Percentiles rank a stretch among this genome's conserved stretches.
Evolutionary conservation across 2,329 filamentous ascomycete species (phyloP).

Genomic region (Cladosporium sp.): DNA sequence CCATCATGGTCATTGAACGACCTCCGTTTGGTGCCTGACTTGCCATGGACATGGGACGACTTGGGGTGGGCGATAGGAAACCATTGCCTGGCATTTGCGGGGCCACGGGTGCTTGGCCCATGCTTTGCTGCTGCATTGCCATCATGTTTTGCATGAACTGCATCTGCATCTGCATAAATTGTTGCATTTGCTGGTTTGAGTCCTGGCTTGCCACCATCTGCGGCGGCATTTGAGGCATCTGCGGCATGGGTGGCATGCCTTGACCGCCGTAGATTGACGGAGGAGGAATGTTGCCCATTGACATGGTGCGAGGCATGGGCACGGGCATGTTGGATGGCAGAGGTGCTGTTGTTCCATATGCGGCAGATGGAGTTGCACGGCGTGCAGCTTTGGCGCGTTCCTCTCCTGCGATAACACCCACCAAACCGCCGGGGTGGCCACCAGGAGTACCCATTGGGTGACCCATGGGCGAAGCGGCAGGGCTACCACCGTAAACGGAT

Average conservation of each 20-base stretch:
- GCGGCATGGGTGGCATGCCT: slow-evolving; percentile 29
- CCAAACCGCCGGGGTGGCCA: slow-evolving; percentile 71
- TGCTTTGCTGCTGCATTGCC: slow-evolving; percentile 38
- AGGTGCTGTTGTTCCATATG: slow-evolving; percentile 28
- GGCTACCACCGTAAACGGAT: slow-evolving; percentile 40
- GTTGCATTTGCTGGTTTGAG: slow-evolving; percentile 35
- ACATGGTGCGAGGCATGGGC: slow-evolving; percentile 35
- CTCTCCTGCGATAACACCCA: slow-evolving; percentile 84
- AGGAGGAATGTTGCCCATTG: slow-evolving; percentile 34
- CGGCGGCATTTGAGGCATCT: slow-evolving; percentile 30
- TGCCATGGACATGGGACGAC: slow-evolving; percentile 48
- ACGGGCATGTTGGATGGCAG: slow-evolving; percentile 35
- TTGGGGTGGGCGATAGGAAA: slow-evolving; percentile 12
- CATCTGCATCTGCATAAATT: slow-evolving; percentile 42
- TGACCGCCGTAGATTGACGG: slow-evolving; percentile 30
- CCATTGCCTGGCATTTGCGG: slow-evolving; percentile 19
- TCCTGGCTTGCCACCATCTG: slow-evolving; percentile 27
- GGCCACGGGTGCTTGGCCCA: slow-evolving; percentile 23
- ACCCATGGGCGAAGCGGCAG: slow-evolving; percentile 17
- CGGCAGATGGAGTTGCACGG: slow-evolving; percentile 71
- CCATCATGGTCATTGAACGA: slow-evolving; percentile 81
- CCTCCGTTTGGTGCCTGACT: slow-evolving; percentile 38
- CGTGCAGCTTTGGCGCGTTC: slow-evolving; percentile 76
- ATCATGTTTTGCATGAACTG: slow-evolving; percentile 43
- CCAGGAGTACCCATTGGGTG: slow-evolving; percentile 7